Percentiles rank a stretch among this genome's conserved stretches.
Conservation (phyloP, 2,329 filamentous ascomycete species). For the Aureobasidium leucospermi region DNA sequence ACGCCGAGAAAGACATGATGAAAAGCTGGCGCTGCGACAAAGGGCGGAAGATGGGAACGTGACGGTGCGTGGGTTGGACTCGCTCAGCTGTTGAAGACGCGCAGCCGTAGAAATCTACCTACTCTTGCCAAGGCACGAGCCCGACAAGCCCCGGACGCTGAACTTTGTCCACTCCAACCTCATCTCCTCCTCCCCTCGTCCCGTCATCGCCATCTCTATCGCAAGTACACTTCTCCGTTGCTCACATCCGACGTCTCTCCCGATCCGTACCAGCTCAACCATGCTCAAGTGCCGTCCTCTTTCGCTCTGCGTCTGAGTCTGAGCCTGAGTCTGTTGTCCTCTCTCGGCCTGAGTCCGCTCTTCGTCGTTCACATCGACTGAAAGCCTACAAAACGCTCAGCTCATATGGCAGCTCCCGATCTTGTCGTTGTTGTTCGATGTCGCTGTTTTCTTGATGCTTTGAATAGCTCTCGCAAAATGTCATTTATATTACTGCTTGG, state of each 20-base stretch:
- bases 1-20: slow-evolving; percentile 41
- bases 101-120: slow-evolving; percentile 9
- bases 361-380: too few relatives aligned
- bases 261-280: too few relatives aligned
- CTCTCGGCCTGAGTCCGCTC: too few relatives aligned
- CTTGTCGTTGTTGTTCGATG: background rate
- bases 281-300: too few relatives aligned
- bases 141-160: background rate
- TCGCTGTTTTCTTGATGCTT: background rate
- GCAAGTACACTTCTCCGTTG: too few relatives aligned
- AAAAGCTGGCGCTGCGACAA: slow-evolving; percentile 2
- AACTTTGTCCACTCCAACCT: background rate
- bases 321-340: too few relatives aligned
- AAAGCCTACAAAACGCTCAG: too few relatives aligned
- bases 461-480: background rate
- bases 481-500: background rate
- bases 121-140: background rate
- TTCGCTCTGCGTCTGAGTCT: too few relatives aligned
- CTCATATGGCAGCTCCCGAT: too few relatives aligned
- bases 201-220: too few relatives aligned
- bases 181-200: background rate
- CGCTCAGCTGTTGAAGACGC: slow-evolving; percentile 9
- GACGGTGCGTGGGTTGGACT: slow-evolving; percentile 8
- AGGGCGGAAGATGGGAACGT: background rate
- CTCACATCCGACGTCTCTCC: background rate